Evolutionary conservation across 768 basidiomycete species (phyloP), one percentile per base, ranked within the genome.

Genomic region (Tubosaeta brunneosetosa): DNA sequence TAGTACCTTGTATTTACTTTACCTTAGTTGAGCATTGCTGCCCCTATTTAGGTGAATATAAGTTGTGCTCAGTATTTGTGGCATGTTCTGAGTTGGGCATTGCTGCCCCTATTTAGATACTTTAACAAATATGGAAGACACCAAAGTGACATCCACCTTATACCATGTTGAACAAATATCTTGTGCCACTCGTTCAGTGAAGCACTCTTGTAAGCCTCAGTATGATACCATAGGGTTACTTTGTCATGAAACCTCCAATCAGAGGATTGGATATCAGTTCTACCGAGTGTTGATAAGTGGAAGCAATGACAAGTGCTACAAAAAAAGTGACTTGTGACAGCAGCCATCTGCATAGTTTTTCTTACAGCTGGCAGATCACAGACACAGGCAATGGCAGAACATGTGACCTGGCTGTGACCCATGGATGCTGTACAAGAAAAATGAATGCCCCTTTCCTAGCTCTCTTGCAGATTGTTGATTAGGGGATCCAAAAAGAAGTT

Each of bases 401-500:
- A 1, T 17, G 44, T 48, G 11, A 63, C 37, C 2, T 44, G 25
- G 5, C 44, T n/a, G 6, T 27, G 16, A 13, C 33, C 5, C 40
- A 3, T 22, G 22, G 53, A 38, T 40, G 63, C 57, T 17, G 61
- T 61, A 40, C 26, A 47, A 25, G 61, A 58, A 34, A 56, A 52
- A 3, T 31, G 19, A 2, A 56, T 25, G 3, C 51, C 48, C 8
- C 19, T 2, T 17, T 3, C 9, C 51, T 47, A 56, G 25, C 55
- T 52, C 0, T 52, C 51, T 12, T 19, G n/a, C 56, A 68, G 47
- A 17, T 66, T 65, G 16, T 71, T 56, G 19, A 74, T 52, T 1
- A 75, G 29, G 2, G 67, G 71, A 7, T 57, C 41, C 2, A 66
- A 40, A 43, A 67, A 70, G 31, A 60, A 52, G 38, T 75, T 74